Percentiles rank a stretch among this genome's conserved stretches.
These are phyloP conservation scores for Ustilago esculenta DNA, from an alignment of 1,284 basidiomycete species.

Conservation along the genomic window DNA sequence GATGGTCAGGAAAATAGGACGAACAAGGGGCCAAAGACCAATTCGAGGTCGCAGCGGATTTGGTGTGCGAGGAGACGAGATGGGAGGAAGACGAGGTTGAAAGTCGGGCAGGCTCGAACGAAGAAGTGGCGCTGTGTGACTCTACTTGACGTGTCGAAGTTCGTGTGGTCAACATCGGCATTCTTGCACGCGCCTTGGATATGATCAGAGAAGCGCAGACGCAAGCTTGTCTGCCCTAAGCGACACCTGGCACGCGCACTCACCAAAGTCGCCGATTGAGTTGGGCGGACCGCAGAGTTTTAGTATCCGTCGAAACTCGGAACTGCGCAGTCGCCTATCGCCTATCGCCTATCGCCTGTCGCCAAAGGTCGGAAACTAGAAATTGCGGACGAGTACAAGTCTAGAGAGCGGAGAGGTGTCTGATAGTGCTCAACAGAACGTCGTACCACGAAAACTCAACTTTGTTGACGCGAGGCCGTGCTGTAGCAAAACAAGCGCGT, in stretches of 20 bases:
- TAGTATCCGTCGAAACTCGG: conserved; percentile 17
- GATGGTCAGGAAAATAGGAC: conserved; percentile 2
- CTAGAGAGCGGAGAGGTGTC: conserved; percentile 1
- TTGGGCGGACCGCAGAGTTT: no score
- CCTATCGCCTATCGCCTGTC: no score
- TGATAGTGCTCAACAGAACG: conserved; percentile 4
- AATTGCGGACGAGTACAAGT: neutral
- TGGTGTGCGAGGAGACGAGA: conserved; percentile 4
- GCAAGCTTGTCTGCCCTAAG: neutral
- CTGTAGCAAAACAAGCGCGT: neutral
- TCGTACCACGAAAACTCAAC: neutral
- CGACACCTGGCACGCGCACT: no score
- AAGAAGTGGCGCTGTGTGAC: conserved; percentile 6
- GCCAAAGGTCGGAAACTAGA: conserved; percentile 15
- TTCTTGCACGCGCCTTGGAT: neutral
- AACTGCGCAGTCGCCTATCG: neutral
- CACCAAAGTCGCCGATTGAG: no score
- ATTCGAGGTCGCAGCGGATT: neutral
- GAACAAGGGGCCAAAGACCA: conserved; percentile 8
- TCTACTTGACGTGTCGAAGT: conserved; percentile 15
- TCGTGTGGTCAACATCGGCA: conserved; percentile 31
- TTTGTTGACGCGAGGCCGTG: neutral
- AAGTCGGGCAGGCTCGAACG: conserved; percentile 17
- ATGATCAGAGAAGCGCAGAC: no score
- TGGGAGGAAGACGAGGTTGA: conserved; percentile 6